These are phyloP conservation scores for Magnaporthiopsis rhizophila DNA, from an alignment of 2,329 filamentous ascomycete genomes.

Conservation along the genomic window DNA sequence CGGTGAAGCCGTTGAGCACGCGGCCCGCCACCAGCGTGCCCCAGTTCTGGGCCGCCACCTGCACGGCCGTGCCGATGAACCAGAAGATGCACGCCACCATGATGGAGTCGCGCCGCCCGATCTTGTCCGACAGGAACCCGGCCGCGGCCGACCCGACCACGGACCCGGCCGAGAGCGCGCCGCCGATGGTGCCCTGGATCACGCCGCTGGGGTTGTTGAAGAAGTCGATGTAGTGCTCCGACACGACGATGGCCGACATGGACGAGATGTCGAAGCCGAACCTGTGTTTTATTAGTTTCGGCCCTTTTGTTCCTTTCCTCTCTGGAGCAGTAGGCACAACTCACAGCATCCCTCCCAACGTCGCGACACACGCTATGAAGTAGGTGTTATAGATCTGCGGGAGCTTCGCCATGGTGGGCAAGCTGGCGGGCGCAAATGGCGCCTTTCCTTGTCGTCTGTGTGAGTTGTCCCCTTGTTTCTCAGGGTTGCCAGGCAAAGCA, in stretches of 20 bases:
- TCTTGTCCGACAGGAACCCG: conserved; percentile 39
- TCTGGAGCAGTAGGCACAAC: too few species aligned
- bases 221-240: conserved; percentile 41
- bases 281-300: conserved; percentile 4
- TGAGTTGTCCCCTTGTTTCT: neutral
- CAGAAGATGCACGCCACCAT: conserved; percentile 39
- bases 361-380: conserved; percentile 43
- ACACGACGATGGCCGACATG: conserved; percentile 49
- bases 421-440: neutral
- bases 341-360: conserved; percentile 41
- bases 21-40: conserved; percentile 45
- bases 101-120: conserved; percentile 36
- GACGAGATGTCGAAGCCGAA: conserved; percentile 52
- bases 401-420: conserved; percentile 18
- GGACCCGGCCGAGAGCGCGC: conserved; percentile 43
- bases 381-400: conserved; percentile 47
- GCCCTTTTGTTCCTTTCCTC: neutral
- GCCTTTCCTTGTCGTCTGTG: neutral
- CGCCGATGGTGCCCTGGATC: conserved; percentile 43
- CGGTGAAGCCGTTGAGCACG: conserved; percentile 55
- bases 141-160: conserved; percentile 40
- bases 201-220: conserved; percentile 39
- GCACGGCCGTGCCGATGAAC: conserved; percentile 51
- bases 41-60: conserved; percentile 50
- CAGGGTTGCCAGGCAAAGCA: neutral